Conservation (phyloP, 768 basidiomycete genomes). For the Russula griseocarnosa region DNA sequence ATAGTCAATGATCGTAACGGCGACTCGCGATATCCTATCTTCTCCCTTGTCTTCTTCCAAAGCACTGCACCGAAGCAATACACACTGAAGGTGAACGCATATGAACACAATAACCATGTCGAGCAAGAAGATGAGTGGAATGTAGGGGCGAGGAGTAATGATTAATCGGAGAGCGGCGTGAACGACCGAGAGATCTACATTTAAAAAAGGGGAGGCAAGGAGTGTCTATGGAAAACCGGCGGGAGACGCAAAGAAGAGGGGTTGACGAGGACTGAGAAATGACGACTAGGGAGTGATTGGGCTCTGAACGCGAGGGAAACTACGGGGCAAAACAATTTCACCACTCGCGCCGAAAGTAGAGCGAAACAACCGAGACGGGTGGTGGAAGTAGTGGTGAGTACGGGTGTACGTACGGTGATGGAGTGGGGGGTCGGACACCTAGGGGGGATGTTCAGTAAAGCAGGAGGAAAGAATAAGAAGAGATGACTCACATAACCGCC, state of each 20-base stretch:
- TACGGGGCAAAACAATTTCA: background rate
- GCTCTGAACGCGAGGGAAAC: background rate
- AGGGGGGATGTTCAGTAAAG: background rate
- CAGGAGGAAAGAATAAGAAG: no score
- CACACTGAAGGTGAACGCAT: constrained; percentile 21
- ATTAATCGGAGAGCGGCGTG: constrained; percentile 9
- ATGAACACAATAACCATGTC: constrained; percentile 25
- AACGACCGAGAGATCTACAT: constrained; percentile 13
- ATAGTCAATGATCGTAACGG: constrained; percentile 18
- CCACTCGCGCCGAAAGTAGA: background rate
- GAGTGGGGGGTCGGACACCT: constrained; percentile 14
- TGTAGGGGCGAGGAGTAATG: constrained; percentile 6
- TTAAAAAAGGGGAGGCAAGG: constrained; percentile 13
- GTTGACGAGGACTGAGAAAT: background rate
- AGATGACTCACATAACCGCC: constrained; percentile 22
- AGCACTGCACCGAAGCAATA: constrained; percentile 25
- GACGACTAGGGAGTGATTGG: background rate
- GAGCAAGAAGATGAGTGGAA: constrained; percentile 13
- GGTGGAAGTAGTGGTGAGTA: constrained; percentile 16
- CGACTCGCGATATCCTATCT: constrained; percentile 7
- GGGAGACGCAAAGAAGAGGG: background rate
- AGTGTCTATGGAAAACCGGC: constrained; percentile 1
- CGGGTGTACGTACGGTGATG: constrained; percentile 8
- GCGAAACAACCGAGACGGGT: background rate
- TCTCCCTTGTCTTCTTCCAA: constrained; percentile 5